Evolutionary conservation across 768 basidiomycete genomes (phyloP).

Genomic region (Xerocomellus chrysenteron): DNA sequence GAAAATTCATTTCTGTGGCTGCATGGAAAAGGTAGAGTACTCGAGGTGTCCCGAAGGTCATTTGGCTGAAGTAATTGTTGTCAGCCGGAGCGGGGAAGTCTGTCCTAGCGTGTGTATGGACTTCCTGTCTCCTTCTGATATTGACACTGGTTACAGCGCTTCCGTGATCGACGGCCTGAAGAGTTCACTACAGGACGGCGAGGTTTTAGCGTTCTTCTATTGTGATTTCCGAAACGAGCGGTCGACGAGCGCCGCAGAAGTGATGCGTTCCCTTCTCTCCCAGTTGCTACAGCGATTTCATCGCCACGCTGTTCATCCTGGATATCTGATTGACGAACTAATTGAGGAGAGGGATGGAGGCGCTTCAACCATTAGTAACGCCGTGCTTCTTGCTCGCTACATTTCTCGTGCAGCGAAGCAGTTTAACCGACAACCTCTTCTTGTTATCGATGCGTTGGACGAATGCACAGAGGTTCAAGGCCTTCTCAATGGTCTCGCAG

Average conservation of each 20-base stretch:
- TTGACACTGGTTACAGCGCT: conserved; percentile 1
- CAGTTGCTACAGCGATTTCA: conserved; percentile 8
- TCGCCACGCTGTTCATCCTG: neutral
- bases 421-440: neutral
- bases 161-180: conserved; percentile 11
- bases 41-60: neutral
- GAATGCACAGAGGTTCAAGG: conserved; percentile 7
- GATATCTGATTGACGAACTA: neutral
- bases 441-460: conserved; percentile 17
- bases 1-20: conserved; percentile 11
- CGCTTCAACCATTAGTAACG: neutral
- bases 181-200: neutral
- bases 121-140: accelerated
- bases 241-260: conserved; percentile 3
- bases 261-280: conserved; percentile 17
- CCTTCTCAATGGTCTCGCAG: neutral
- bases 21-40: conserved; percentile 11
- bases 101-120: conserved; percentile 7
- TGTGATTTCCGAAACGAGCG: conserved; percentile 19
- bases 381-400: neutral
- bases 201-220: conserved; percentile 16
- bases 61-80: neutral
- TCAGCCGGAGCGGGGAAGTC: conserved; percentile 19
- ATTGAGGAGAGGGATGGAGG: neutral
- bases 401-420: neutral